These are phyloP conservation scores for Chytriomyces hyalinus DNA, from an alignment of 192 early-diverging fungal species.

Conservation along the genomic window DNA sequence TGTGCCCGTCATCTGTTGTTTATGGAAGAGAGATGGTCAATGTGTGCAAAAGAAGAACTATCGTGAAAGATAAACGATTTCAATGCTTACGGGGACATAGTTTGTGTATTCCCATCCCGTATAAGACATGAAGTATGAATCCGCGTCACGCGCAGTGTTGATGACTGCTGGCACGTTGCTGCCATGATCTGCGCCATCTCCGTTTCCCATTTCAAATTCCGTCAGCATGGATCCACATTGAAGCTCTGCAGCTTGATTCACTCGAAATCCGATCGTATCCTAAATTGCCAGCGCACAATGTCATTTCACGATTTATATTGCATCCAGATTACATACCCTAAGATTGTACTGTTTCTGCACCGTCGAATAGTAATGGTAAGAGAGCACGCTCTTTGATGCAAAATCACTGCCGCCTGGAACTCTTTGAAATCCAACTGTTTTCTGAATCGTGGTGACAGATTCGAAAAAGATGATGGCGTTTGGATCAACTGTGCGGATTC, in stretches of 20 bases:
- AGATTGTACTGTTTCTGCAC: slow-evolving; percentile 22
- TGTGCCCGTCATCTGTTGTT: slow-evolving; percentile 27
- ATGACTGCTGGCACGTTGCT: slow-evolving; percentile 15
- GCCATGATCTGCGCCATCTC: slow-evolving; percentile 2
- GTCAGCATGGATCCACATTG: slow-evolving; percentile 31
- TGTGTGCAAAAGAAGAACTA: background rate
- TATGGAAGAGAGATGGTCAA: background rate
- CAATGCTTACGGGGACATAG: slow-evolving; percentile 12
- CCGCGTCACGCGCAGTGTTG: slow-evolving; percentile 2
- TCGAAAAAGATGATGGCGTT: slow-evolving; percentile 38
- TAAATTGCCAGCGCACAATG: background rate
- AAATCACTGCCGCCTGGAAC: slow-evolving; percentile 19
- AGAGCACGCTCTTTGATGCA: slow-evolving; percentile 22
- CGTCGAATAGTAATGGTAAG: slow-evolving; percentile 29
- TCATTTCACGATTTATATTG: background rate
- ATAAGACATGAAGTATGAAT: slow-evolving; percentile 29
- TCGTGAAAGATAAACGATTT: background rate
- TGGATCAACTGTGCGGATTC: slow-evolving; percentile 36
- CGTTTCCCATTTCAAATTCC: slow-evolving; percentile 39
- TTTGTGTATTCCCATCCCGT: slow-evolving; percentile 40
- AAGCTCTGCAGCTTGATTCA: slow-evolving; percentile 19
- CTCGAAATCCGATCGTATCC: slow-evolving; percentile 26
- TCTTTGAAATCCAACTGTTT: slow-evolving; percentile 28
- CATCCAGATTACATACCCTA: background rate
- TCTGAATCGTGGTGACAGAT: slow-evolving; percentile 33